Evolutionary conservation across 768 basidiomycete genomes (phyloP), one percentile per base, ranked within the genome.

Genomic region (Pleurotus eryngii): DNA sequence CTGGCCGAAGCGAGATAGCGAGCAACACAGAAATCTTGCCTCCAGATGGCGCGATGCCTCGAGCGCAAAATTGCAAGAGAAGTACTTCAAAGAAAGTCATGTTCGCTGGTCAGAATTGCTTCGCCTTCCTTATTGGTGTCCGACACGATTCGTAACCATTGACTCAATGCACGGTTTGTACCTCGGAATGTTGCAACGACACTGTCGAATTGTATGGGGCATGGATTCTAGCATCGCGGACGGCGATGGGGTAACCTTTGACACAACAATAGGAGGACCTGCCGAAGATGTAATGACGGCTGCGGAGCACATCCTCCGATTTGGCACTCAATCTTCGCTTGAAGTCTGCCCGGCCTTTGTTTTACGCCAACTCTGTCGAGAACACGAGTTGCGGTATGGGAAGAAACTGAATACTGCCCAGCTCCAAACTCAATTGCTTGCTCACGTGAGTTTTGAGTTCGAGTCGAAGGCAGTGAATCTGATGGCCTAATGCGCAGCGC

Each of bases 111-210:
- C 68, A 0, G 62, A 67, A 15, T 56, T 75, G 0, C 60, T 70
- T 14, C 45, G 59, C 3, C 64, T 77, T 5, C 67, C 71, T 0
- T 76, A 76, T 60, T 76, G 69, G 65, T 59, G 73, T 37, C 68
- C 67, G 5, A 66, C 63, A 2, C 37, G 24, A 1, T 69, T 64
- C 35, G 39, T 65, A 0, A 63, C 70, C 0, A 60, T 74, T 15
- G 73, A 78, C 42, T 57, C 66, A 2, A 77, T 77, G 74, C 75
- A 77, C 37, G 65, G 66, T 17, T 58, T 76, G 1, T 67, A 68
- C 48, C 64, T 76, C 15, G 64, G 65, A 7, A 38, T 67, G 1
- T 50, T 73, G 26, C 51, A 65, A n/a, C 57, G 65, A 22, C 72
- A 74, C 47, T 67, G 63, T 49, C 46, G 57, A 4, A 56, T 61